Conservation (phyloP, 441 rosid species). For the Bruguiera hainesii region DNA sequence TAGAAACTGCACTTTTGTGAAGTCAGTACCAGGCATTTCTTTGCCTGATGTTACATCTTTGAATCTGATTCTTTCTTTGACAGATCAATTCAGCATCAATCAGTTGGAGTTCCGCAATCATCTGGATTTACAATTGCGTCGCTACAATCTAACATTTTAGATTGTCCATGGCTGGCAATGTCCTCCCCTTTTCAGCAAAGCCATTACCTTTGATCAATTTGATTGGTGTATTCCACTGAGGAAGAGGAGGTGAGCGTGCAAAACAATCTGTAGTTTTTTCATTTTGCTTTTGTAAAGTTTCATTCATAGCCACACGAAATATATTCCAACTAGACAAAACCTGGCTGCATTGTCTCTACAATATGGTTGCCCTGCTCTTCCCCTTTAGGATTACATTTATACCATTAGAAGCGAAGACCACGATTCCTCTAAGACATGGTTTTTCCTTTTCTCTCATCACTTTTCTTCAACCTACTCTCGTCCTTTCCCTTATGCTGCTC, state of each 20-base stretch:
- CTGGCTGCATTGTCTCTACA: no score
- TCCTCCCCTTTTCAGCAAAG: constrained; percentile 65
- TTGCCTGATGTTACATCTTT: neutral
- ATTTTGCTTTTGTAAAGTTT: constrained; percentile 31
- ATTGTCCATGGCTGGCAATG: constrained; percentile 62
- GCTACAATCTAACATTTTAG: constrained; percentile 57
- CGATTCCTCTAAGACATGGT: no score
- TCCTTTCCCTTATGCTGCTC: no score
- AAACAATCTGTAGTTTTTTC: constrained; percentile 27
- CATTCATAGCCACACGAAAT: neutral
- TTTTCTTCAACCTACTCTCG: no score
- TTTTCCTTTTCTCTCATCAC: no score
- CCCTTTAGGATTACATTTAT: no score
- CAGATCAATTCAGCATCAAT: constrained; percentile 74
- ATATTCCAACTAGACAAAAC: no score
- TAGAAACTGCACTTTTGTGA: no score
- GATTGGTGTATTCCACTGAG: constrained; percentile 19
- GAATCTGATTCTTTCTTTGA: constrained; percentile 6
- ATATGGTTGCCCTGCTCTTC: no score
- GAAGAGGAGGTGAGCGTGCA: constrained; percentile 13
- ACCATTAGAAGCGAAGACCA: no score
- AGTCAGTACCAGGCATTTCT: neutral
- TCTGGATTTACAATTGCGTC: constrained; percentile 58
- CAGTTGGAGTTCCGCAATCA: constrained; percentile 62
- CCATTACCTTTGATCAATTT: constrained; percentile 52